Percentiles rank a stretch among this genome's conserved stretches.
phyloP scores from a whole-genome alignment of 331 rosid genomes.

The Ulmus americana region DNA sequence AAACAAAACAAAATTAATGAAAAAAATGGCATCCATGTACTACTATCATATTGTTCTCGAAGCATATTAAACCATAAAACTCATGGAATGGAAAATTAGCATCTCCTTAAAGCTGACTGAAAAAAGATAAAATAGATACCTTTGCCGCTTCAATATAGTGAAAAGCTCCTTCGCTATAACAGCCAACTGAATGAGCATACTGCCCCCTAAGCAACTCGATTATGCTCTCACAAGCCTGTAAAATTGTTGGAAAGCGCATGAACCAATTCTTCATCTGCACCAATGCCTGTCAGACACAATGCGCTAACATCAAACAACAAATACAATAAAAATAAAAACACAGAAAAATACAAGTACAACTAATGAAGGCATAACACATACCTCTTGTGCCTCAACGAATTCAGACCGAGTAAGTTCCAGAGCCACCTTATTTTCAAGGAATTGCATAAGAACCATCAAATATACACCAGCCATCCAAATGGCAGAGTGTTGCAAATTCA shows the following conservation, averaged over 20 bases:
- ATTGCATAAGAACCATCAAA: conserved; percentile 84
- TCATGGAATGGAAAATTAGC: conserved; percentile 5
- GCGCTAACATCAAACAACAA: conserved; percentile 13
- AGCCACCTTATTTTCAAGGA: conserved; percentile 95
- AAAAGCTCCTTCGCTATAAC: conserved; percentile 72
- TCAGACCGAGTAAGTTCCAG: conserved; percentile 88
- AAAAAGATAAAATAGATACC: conserved; percentile 31
- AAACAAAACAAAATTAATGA: conserved; percentile 7
- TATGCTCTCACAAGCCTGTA: conserved; percentile 86
- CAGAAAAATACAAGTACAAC: not conserved
- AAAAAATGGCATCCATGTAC: conserved; percentile 2
- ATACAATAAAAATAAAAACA: not conserved
- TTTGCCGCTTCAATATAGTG: conserved; percentile 84
- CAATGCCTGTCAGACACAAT: conserved; percentile 62
- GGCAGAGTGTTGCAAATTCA: conserved; percentile 85
- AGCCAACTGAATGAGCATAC: conserved; percentile 89
- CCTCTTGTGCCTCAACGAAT: conserved; percentile 94
- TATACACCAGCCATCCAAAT: conserved; percentile 99
- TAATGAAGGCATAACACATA: conserved; percentile 29
- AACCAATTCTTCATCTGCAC: conserved; percentile 85
- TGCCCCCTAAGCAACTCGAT: conserved; percentile 97
- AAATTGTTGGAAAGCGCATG: conserved; percentile 83
- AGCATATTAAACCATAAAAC: conserved; percentile 21
- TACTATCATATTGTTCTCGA: conserved; percentile 12
- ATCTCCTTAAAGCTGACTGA: conserved; percentile 11